A percentile compares a stretch with the other conserved stretches of the same genome.
phyloP scores from a whole-genome alignment of 257 asterid species.

The Solanum pimpinellifolium region DNA sequence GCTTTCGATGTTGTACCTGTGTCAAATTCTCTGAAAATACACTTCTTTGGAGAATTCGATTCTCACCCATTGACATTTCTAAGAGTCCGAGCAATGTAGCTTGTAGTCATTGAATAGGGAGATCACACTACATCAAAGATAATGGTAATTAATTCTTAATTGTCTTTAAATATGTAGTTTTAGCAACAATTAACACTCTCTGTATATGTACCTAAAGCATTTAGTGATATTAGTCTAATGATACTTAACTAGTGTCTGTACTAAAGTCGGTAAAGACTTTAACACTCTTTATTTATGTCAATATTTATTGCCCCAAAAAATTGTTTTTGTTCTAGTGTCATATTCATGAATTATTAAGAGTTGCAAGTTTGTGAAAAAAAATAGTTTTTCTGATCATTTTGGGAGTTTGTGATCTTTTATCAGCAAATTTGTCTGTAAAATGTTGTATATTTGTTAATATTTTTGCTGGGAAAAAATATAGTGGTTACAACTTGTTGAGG shows the following conservation, averaged over 20 bases:
- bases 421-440: not conserved
- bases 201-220: too few species aligned
- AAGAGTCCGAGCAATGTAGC: not conserved
- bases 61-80: not conserved
- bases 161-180: too few species aligned
- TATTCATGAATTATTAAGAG: not conserved
- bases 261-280: too few species aligned
- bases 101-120: not conserved
- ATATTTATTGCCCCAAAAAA: too few species aligned
- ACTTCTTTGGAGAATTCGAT: not conserved
- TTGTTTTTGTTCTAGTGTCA: too few species aligned
- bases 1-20: too few species aligned
- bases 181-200: too few species aligned
- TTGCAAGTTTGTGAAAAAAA: not conserved
- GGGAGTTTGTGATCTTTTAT: not conserved
- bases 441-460: not conserved
- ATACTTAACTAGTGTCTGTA: too few species aligned
- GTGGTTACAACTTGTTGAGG: conserved; percentile 69
- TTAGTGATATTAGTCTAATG: too few species aligned
- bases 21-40: not conserved
- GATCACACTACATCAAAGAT: not conserved
- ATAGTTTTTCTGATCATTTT: not conserved
- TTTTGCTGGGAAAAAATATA: not conserved
- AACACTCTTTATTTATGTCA: too few species aligned
- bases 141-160: too few species aligned